Evolutionary conservation across 768 basidiomycete genomes (phyloP).

Genomic region (Pleurotus cornucopiae): DNA sequence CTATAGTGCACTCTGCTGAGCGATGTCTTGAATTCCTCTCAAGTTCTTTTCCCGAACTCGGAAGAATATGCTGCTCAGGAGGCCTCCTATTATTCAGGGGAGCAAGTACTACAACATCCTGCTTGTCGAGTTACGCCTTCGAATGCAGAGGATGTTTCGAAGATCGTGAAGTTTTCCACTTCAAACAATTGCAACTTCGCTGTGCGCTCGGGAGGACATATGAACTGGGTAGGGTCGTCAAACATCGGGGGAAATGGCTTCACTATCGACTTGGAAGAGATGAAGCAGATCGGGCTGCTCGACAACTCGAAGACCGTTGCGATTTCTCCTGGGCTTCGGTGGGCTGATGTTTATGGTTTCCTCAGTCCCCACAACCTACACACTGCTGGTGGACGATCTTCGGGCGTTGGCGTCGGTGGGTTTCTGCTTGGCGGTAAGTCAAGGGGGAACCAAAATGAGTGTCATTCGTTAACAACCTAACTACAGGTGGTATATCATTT

Average conservation of each 20-base stretch:
- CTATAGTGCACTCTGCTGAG: neutral
- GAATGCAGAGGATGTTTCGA: constrained; percentile 3
- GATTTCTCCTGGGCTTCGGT: constrained; percentile 8
- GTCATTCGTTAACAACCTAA: neutral
- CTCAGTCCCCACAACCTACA: constrained; percentile 2
- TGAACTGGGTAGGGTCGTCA: constrained; percentile 8
- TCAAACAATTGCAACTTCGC: neutral
- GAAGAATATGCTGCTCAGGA: neutral
- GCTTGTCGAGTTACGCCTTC: constrained; percentile 2
- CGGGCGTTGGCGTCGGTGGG: constrained; percentile 12
- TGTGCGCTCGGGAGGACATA: constrained; percentile 10
- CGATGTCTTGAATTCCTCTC: neutral
- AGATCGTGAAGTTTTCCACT: neutral
- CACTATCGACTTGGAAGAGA: constrained; percentile 6
- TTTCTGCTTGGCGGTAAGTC: constrained; percentile 12
- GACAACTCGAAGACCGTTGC: neutral
- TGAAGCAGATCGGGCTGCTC: constrained; percentile 6
- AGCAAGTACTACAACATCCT: neutral
- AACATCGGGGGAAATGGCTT: constrained; percentile 10
- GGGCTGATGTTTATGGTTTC: constrained; percentile 10
- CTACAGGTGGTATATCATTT: constrained; percentile 15
- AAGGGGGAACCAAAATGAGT: neutral
- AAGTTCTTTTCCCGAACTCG: neutral
- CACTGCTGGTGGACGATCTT: constrained; percentile 11
- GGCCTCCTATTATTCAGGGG: constrained; percentile 1